phyloP scores from a whole-genome alignment of 2,329 filamentous ascomycete species.

The Penicillium rolfsii region DNA sequence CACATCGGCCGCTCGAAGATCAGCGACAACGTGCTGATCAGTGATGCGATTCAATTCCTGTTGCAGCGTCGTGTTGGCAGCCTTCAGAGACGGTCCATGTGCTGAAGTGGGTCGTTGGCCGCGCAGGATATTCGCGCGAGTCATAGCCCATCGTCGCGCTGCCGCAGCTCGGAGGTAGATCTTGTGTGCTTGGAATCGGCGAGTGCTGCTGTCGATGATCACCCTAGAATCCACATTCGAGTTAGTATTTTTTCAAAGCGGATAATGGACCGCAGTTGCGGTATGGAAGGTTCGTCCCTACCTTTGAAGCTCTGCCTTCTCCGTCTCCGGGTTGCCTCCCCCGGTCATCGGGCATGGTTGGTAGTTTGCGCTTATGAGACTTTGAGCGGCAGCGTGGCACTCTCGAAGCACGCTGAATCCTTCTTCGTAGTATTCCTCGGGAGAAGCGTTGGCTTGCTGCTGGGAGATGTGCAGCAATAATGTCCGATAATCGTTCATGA shows the following conservation, averaged over 20 bases:
- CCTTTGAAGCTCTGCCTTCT: slow-evolving; percentile 61
- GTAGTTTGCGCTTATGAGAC: slow-evolving; percentile 59
- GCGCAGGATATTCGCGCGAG: slow-evolving; percentile 55
- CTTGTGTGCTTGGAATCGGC: slow-evolving; percentile 65
- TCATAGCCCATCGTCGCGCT: slow-evolving; percentile 62
- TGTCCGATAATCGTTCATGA: slow-evolving; percentile 67
- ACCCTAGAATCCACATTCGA: slow-evolving; percentile 49
- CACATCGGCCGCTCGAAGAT: slow-evolving; percentile 58
- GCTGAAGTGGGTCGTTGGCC: slow-evolving; percentile 54
- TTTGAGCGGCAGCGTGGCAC: slow-evolving; percentile 58
- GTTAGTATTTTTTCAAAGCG: background rate
- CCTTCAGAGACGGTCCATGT: slow-evolving; percentile 54
- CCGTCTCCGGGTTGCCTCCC: slow-evolving; percentile 54
- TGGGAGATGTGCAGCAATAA: slow-evolving; percentile 62
- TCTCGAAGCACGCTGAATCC: slow-evolving; percentile 62
- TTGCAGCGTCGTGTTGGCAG: slow-evolving; percentile 46
- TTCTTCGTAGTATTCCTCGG: slow-evolving; percentile 61
- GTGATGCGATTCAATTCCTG: slow-evolving; percentile 63
- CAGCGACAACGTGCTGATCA: slow-evolving; percentile 59
- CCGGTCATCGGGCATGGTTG: slow-evolving; percentile 46
- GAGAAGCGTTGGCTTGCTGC: slow-evolving; percentile 54
- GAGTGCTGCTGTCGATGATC: slow-evolving; percentile 62
- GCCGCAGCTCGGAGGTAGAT: slow-evolving; percentile 63
- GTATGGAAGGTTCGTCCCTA: slow-evolving; percentile 32
- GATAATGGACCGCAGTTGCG: background rate